These are phyloP conservation scores for Agaricus sinodeliciosus DNA, from an alignment of 768 basidiomycete genomes.

Conservation along the genomic window DNA sequence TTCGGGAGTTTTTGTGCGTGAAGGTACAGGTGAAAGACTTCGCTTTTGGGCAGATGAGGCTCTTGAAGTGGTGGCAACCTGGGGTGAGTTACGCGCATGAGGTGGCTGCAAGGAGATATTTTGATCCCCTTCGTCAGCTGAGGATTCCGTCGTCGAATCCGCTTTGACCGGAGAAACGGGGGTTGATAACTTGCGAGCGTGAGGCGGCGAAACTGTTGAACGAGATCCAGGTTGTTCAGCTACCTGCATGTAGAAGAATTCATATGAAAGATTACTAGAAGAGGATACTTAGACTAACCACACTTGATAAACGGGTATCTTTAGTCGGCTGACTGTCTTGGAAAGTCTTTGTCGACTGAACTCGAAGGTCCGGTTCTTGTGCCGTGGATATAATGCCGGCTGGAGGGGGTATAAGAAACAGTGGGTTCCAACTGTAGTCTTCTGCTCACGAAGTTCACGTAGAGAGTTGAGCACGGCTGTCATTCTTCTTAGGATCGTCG, in stretches of 20 bases:
- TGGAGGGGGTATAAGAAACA: constrained; percentile 21
- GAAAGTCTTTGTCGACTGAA: constrained; percentile 10
- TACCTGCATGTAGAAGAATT: neutral
- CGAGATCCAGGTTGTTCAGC: neutral
- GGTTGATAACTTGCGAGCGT: neutral
- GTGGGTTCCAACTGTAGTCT: constrained; percentile 4
- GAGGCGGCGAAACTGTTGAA: neutral
- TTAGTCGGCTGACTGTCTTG: constrained; percentile 7
- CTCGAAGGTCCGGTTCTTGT: constrained; percentile 37
- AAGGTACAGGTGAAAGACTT: neutral
- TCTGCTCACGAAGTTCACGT: constrained; percentile 54
- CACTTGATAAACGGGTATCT: neutral
- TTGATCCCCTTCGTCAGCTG: constrained; percentile 17
- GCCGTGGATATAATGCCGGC: constrained; percentile 44
- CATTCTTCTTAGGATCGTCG: constrained; percentile 63
- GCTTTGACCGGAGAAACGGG: constrained; percentile 15
- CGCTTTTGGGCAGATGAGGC: neutral
- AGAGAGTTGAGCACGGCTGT: constrained; percentile 67
- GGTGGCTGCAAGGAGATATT: neutral
- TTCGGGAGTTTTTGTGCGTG: neutral
- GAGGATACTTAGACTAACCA: neutral
- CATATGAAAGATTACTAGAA: no score
- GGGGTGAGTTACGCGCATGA: neutral
- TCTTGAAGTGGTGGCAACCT: neutral
- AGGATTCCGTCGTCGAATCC: constrained; percentile 45